Evolutionary conservation across 73 alveolate species (phyloP).

Genomic region (Loxodes magnus): DNA sequence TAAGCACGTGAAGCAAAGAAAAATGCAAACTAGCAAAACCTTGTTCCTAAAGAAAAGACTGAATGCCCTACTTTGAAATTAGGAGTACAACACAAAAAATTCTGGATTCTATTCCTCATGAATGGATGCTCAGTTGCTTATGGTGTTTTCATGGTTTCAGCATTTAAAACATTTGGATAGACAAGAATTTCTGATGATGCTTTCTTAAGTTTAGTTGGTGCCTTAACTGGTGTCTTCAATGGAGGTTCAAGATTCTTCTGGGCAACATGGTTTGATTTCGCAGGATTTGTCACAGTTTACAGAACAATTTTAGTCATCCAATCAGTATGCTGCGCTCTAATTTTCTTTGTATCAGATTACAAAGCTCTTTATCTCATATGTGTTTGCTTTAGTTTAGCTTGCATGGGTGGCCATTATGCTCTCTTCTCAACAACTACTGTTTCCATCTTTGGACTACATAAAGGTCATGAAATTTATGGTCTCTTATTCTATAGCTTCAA

Average conservation of each 20-base stretch:
- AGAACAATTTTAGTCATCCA: background rate
- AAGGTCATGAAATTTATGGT: too few relatives aligned
- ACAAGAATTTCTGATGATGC: constrained; percentile 19
- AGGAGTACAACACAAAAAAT: background rate
- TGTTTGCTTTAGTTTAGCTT: background rate
- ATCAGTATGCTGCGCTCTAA: background rate
- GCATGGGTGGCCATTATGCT: background rate
- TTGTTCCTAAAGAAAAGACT: background rate
- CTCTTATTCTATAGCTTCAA: too few relatives aligned
- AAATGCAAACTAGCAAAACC: too few relatives aligned
- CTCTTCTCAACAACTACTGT: too few relatives aligned
- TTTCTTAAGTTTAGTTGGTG: constrained; percentile 34
- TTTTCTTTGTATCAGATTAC: constrained; percentile 3
- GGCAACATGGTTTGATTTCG: constrained; percentile 26
- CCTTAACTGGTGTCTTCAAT: constrained; percentile 26
- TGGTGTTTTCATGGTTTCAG: constrained; percentile 28
- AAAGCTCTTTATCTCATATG: constrained; percentile 10
- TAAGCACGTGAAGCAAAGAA: too few relatives aligned
- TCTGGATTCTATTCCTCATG: constrained; percentile 22
- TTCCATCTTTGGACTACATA: too few relatives aligned
- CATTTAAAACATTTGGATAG: constrained; percentile 27
- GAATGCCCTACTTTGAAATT: background rate
- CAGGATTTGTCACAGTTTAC: constrained; percentile 21
- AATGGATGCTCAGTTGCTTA: constrained; percentile 4
- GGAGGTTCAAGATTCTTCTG: constrained; percentile 40